Conservation (phyloP, 2,329 filamentous ascomycete genomes). For the Pseudophaeomoniella oleicola region DNA sequence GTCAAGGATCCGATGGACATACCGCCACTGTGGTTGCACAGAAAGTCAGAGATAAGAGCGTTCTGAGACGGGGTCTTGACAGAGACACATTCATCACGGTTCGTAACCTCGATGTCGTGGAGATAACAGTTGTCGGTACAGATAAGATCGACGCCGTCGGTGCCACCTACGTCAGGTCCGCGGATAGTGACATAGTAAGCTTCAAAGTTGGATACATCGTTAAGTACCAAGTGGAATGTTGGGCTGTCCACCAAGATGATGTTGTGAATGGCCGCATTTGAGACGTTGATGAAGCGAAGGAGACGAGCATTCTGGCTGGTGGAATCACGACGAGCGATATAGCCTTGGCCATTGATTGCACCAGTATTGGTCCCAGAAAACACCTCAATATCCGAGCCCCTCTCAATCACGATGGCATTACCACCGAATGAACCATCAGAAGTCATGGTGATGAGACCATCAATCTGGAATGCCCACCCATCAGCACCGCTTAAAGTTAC, state of each 20-base stretch:
- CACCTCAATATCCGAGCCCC: constrained; percentile 20
- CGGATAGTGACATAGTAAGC: constrained; percentile 23
- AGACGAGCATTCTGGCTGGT: constrained; percentile 11
- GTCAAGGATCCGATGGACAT: constrained; percentile 22
- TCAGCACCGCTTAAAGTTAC: constrained; percentile 16
- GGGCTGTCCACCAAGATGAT: constrained; percentile 19
- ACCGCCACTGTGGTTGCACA: constrained; percentile 23
- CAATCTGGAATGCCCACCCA: constrained; percentile 19
- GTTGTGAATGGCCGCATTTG: constrained; percentile 16
- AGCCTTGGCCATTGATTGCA: constrained; percentile 21
- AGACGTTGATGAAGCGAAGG: constrained; percentile 12
- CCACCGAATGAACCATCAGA: constrained; percentile 19
- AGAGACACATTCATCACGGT: constrained; percentile 23
- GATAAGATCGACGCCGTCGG: constrained; percentile 22
- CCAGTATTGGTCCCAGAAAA: constrained; percentile 19
- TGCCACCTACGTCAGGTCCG: constrained; percentile 20
- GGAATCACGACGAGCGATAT: constrained; percentile 14
- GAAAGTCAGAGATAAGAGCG: constrained; percentile 19
- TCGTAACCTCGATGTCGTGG: constrained; percentile 23
- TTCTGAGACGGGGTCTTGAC: constrained; percentile 23
- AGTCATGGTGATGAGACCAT: constrained; percentile 19
- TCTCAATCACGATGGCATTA: constrained; percentile 18
- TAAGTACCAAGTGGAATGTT: constrained; percentile 23
- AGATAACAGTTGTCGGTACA: constrained; percentile 20
- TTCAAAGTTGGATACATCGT: constrained; percentile 21